Conservation (phyloP, 2,329 filamentous ascomycete species). For the Cladophialophora carrionii region DNA sequence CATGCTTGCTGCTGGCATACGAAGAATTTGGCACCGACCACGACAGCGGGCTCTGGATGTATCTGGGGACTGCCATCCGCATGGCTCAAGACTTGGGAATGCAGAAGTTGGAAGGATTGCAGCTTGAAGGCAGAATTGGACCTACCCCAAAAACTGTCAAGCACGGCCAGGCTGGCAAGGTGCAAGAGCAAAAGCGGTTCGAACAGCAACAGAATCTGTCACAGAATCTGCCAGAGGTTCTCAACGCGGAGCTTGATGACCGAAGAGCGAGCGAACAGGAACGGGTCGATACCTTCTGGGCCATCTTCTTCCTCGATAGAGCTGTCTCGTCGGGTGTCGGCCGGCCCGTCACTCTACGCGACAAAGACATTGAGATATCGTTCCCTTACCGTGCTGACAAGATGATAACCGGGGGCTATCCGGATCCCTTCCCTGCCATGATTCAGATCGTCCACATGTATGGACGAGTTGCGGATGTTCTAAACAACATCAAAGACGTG, state of each 20-base stretch:
- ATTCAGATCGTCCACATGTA: slow-evolving; percentile 86
- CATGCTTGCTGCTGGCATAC: slow-evolving; percentile 80
- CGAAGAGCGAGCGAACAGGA: slow-evolving; percentile 71
- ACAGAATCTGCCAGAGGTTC: slow-evolving; percentile 32
- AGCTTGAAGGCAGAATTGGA: slow-evolving; percentile 58
- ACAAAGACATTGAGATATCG: slow-evolving; percentile 80
- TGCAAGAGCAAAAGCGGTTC: slow-evolving; percentile 52
- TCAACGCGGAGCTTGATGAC: slow-evolving; percentile 37
- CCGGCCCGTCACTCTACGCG: slow-evolving; percentile 77
- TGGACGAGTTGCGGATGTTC: slow-evolving; percentile 77
- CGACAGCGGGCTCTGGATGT: slow-evolving; percentile 93
- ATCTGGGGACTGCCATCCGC: slow-evolving; percentile 81
- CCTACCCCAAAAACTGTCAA: slow-evolving; percentile 62
- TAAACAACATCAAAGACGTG: slow-evolving; percentile 77
- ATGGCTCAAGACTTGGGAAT: slow-evolving; percentile 80
- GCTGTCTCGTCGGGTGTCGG: slow-evolving; percentile 88
- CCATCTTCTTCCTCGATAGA: slow-evolving; percentile 82
- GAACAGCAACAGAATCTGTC: slow-evolving; percentile 40
- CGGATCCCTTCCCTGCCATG: slow-evolving; percentile 76
- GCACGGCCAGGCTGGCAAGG: slow-evolving; percentile 46
- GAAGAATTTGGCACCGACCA: slow-evolving; percentile 87
- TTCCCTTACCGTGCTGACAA: slow-evolving; percentile 63
- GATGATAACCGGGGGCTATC: slow-evolving; percentile 65
- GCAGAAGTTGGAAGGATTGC: slow-evolving; percentile 77
- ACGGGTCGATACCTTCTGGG: slow-evolving; percentile 85